Evolutionary conservation across 2,329 filamentous ascomycete species (phyloP), one percentile per base, ranked within the genome.

Genomic region (Lanzia echinophila): DNA sequence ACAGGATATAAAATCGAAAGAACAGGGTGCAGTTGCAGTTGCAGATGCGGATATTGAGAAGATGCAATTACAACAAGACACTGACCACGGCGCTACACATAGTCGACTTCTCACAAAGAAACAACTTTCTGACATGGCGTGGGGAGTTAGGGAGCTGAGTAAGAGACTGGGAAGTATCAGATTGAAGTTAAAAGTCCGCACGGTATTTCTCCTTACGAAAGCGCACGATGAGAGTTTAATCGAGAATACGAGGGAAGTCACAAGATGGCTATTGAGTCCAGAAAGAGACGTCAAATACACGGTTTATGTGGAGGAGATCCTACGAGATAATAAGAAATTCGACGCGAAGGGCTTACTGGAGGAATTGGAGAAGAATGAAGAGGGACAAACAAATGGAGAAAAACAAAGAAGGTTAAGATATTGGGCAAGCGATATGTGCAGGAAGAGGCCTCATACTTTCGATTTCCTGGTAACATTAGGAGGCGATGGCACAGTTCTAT

Each of bases 401-500:
- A 28, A 59, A 10, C 60, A 62, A 8, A 60, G 56, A 47, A 60
- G 91, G 6, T 70, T 99, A 46, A 82, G 83, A 55, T 95, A 86
- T 70, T 99, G 94, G 94, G 84, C 86, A 43, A 82, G 87, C 56
- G 78, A 85, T 52, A 83, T 96, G 66, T 95, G 90, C 62, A 79
- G 79, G 46, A 77, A 82, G 39, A 79, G 84, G 56, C 92, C 92
- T 3, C 90, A 96, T 63, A 86, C 83, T 0, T 96, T 97, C 67
- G 94, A 99, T 70, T 95, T 99, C 65, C 85, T 95, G 49, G 82
- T 99, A 45, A 95, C 92, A 0, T 79, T 96, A 3, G 91, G 90
- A 47, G 94, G 94, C 12, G 94, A 99, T 67, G 94, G 94, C n/a
- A 99, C 94, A 0, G 92, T 99, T 6, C 75, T 99, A 11, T 97